These are phyloP conservation scores for Botryotinia narcissicola DNA, from an alignment of 2,329 filamentous ascomycete genomes.

Conservation along the genomic window DNA sequence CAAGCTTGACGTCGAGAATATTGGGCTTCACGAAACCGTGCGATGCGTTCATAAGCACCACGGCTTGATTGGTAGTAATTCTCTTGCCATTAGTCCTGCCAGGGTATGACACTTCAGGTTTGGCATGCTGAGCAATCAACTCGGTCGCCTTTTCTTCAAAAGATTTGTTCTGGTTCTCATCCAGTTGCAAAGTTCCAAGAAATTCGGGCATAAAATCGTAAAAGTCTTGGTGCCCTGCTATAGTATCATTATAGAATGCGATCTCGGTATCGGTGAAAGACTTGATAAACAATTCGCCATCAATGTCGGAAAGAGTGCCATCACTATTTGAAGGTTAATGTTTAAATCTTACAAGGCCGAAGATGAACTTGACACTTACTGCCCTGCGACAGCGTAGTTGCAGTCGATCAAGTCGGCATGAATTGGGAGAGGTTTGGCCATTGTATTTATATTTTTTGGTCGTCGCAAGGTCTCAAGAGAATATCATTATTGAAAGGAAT, in stretches of 20 bases:
- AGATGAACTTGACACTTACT: constrained; percentile 56
- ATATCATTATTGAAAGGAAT: constrained; percentile 36
- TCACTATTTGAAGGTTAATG: constrained; percentile 56
- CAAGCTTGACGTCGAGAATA: constrained; percentile 91
- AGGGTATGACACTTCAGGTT: constrained; percentile 32
- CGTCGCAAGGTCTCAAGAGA: constrained; percentile 30
- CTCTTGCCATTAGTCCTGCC: constrained; percentile 31
- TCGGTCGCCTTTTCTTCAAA: constrained; percentile 51
- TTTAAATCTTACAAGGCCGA: background rate
- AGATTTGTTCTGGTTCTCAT: constrained; percentile 49
- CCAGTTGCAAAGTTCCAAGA: constrained; percentile 75
- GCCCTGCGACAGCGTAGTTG: constrained; percentile 76
- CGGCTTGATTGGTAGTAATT: constrained; percentile 74
- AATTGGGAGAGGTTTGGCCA: constrained; percentile 43
- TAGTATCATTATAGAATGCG: constrained; percentile 76
- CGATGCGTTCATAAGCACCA: constrained; percentile 83
- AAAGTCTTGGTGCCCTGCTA: constrained; percentile 66
- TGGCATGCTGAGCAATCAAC: constrained; percentile 32
- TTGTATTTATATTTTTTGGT: constrained; percentile 28
- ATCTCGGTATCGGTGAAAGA: constrained; percentile 86
- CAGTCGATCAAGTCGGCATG: constrained; percentile 63
- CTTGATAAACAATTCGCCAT: constrained; percentile 88
- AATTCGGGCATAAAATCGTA: constrained; percentile 79
- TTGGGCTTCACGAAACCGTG: constrained; percentile 81
- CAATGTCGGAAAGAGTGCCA: constrained; percentile 80